Base-by-base conservation (phyloP, 768 basidiomycete genomes). In the Mrakia hoshinonis region DNA sequence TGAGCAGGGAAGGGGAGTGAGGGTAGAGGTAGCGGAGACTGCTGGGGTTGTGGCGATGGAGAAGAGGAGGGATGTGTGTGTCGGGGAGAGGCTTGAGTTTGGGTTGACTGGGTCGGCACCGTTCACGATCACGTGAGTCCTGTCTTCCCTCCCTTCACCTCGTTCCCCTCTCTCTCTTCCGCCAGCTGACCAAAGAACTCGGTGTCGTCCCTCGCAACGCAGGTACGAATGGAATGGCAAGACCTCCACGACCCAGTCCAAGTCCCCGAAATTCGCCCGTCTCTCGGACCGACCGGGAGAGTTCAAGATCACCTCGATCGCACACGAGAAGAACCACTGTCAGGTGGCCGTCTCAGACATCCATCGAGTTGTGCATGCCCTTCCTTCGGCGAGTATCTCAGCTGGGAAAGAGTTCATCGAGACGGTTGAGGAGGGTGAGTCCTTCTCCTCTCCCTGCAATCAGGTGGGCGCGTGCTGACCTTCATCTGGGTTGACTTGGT, bases 21-120 rank as follows among this genome's bases (percentile, higher is more conserved):
- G 24, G 39, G 85, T 93, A 15, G 92, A 97, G 75, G 92, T 98
- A n/a, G 91, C 92, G 3, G 96, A 99, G 80, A 91, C 91, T 0
- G 96, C 96, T 11, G 87, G 91, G 15, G 92, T 99, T 68, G 84
- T 92, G 58, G 89, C 95, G 6, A 85, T 92, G 75, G 89, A 89
- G 75, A 82, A 87, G 69, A 84, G 86, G 69, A 83, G 83, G 75
- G 88, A 98, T 76, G 87, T 89, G 73, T 99, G 96, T 80, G 89
- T 91, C 1, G 95, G 94, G 11, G 92, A 97, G 72, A 83, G 87
- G 36, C 83, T 90, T 11, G 91, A 91, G 74, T 98, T 96, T 83
- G 88, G 94, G 77, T 82, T 99, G 20, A 92, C 96, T 79, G 96
- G 96, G 54, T 89, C 86, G 39, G 89, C 93, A 20, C 92, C 95